A percentile compares a stretch with the other conserved stretches of the same genome.
Conservation (phyloP, 805 yeast genomes). For the Ogataea neopini region DNA sequence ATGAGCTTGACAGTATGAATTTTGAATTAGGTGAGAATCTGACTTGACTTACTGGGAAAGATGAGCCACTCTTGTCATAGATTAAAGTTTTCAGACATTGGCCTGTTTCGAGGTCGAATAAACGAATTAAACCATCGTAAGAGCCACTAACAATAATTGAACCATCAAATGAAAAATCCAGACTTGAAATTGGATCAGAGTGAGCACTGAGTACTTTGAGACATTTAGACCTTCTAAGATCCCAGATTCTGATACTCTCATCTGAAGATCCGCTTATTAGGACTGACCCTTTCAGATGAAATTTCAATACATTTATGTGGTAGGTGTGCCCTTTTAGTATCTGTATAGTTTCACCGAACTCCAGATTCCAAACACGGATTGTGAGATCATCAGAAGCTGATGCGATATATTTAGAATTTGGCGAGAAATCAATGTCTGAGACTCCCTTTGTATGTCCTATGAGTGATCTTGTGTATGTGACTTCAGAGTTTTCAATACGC, state of each 20-base stretch:
- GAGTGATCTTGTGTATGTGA: constrained; percentile 36
- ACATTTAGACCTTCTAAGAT: constrained; percentile 65
- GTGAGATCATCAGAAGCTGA: constrained; percentile 87
- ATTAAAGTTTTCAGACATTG: constrained; percentile 90
- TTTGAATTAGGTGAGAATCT: constrained; percentile 78
- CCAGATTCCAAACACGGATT: constrained; percentile 68
- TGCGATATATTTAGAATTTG: constrained; percentile 70
- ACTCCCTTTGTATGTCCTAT: constrained; percentile 70
- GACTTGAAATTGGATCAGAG: constrained; percentile 80
- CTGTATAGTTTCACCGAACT: constrained; percentile 49
- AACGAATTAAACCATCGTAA: constrained; percentile 84
- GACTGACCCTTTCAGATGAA: constrained; percentile 73
- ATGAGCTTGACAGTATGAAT: constrained; percentile 71
- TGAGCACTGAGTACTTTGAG: constrained; percentile 87
- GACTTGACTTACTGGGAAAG: constrained; percentile 77
- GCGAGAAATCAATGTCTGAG: constrained; percentile 76
- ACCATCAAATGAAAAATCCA: constrained; percentile 76
- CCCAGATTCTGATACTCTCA: constrained; percentile 92
- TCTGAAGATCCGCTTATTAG: constrained; percentile 84
- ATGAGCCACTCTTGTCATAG: constrained; percentile 69
- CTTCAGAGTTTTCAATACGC: constrained; percentile 38
- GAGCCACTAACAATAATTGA: constrained; percentile 84
- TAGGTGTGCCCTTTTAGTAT: constrained; percentile 78
- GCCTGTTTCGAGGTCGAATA: constrained; percentile 86
- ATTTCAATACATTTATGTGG: constrained; percentile 72